These are phyloP conservation scores for Butyriboletus loyo DNA, from an alignment of 768 basidiomycete species.

Conservation along the genomic window DNA sequence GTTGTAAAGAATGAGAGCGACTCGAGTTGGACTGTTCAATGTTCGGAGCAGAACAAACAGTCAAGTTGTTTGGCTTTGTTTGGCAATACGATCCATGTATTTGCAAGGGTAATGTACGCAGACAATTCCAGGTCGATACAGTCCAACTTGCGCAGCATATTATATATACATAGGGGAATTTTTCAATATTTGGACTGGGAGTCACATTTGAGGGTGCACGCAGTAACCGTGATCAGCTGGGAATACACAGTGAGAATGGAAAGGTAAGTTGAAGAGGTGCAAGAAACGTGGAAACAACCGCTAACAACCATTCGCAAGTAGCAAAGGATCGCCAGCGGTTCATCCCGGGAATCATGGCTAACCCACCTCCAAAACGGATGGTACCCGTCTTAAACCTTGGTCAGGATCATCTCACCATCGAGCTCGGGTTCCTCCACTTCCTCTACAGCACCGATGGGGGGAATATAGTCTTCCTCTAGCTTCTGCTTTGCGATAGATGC, in stretches of 20 bases:
- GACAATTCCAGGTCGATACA: not conserved
- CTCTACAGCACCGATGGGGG: slow-evolving; percentile 9
- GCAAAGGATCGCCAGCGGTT: slow-evolving; percentile 34
- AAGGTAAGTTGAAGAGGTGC: slow-evolving; percentile 2
- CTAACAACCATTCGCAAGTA: slow-evolving; percentile 29
- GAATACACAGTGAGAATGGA: not conserved
- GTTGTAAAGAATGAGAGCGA: not conserved
- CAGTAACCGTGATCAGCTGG: slow-evolving; percentile 5
- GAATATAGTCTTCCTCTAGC: slow-evolving; percentile 23
- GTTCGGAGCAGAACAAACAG: too few species aligned
- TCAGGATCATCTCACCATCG: slow-evolving; percentile 14
- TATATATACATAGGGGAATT: not conserved
- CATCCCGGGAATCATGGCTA: slow-evolving; percentile 26
- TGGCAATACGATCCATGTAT: slow-evolving; percentile 4
- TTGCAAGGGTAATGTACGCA: not conserved
- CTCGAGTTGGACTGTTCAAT: not conserved
- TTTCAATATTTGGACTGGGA: not conserved
- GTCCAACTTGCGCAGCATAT: not conserved
- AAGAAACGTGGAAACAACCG: slow-evolving; percentile 30
- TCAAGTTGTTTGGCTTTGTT: slow-evolving; percentile 24
- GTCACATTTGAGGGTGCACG: not conserved
- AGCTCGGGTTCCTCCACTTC: slow-evolving; percentile 19
- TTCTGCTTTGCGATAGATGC: slow-evolving; percentile 40
- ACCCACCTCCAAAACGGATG: slow-evolving; percentile 5
- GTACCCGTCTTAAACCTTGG: slow-evolving; percentile 3